Base-by-base conservation (phyloP, 2,329 filamentous ascomycete species). In the Fusarium sp. region DNA sequence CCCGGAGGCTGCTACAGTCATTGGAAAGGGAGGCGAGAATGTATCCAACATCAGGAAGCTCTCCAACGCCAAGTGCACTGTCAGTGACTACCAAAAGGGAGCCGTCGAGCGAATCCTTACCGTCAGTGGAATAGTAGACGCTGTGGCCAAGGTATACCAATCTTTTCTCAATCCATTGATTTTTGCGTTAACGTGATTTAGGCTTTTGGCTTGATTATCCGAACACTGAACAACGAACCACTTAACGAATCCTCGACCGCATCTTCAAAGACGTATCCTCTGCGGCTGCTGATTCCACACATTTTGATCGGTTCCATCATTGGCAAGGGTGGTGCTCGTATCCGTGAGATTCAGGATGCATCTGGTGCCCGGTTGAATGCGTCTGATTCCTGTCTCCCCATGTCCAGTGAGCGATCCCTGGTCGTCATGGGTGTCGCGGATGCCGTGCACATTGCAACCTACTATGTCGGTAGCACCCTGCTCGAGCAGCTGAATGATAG, bases 221-320 rank as follows among this genome's bases (percentile, higher is more conserved):
- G 96, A 76, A 99, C 96, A 5, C 86, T 99, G 69, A 99, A 99
- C 86, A 97, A 98, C 77, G 96, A 99, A 83, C 92, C 94, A 34
- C 87, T 99, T 55, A 90, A 93, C 74, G 88, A 93, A 76, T 85
- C 96, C 41, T 99, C 96, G 14, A 97, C 91, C 62, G 90, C 94
- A 55, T 93, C 97, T 72, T 98, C 95, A 67, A 98, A 98, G 87
- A 97, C 95, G 3, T 99, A 99, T 76, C 96, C 96, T 65, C 90
- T 99, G 57, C 94, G 96, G 74, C 90, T 99, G 52, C 89, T 99
- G 58, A 93, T 99, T 74, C 96, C 96, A 19, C 96, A 98, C 78
- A 96, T 99, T 75, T 88, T 99, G 61, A 99, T 99, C 76, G 96
- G 96, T 54, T 98, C 95, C 65, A 98, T 99, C 81, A 99, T 99